Evolutionary conservation across 1,284 basidiomycete genomes (phyloP).

Genomic region (Paramarasmius palmivorus): DNA sequence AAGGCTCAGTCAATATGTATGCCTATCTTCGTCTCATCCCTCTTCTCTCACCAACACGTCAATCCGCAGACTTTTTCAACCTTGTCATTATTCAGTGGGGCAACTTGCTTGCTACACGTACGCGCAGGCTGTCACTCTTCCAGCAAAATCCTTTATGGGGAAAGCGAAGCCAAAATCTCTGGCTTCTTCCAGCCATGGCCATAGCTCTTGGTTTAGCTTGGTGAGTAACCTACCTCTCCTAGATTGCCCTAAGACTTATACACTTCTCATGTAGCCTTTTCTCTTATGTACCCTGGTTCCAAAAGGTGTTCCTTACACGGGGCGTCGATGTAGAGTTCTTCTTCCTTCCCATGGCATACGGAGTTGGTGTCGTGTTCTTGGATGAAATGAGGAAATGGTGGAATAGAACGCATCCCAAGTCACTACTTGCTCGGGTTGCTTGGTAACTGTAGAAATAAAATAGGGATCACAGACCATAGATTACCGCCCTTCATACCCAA

Average conservation of each 20-base stretch:
- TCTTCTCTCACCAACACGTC: not conserved
- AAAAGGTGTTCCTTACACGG: constrained; percentile 54
- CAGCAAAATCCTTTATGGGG: constrained; percentile 36
- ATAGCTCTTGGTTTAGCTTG: constrained; percentile 40
- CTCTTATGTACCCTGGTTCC: constrained; percentile 55
- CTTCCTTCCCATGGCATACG: constrained; percentile 34
- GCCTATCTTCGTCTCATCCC: constrained; percentile 8
- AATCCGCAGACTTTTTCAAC: constrained; percentile 48
- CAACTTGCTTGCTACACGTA: constrained; percentile 51
- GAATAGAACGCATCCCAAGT: constrained; percentile 24
- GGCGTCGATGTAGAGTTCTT: constrained; percentile 47
- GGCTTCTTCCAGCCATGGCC: constrained; percentile 48
- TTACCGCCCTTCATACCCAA: too few relatives aligned
- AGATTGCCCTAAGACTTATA: not conserved
- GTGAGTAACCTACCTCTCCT: constrained; percentile 10
- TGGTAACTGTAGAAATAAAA: too few relatives aligned
- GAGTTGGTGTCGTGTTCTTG: constrained; percentile 19
- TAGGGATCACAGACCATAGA: too few relatives aligned
- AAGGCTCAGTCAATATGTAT: constrained; percentile 27
- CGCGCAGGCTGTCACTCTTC: constrained; percentile 48
- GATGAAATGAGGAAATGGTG: constrained; percentile 33
- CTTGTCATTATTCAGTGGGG: constrained; percentile 73
- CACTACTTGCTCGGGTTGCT: constrained; percentile 20
- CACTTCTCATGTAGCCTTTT: constrained; percentile 42
- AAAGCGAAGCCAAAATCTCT: constrained; percentile 32